A percentile compares a stretch with the other conserved stretches of the same genome.
Conservation (phyloP, 2,329 filamentous ascomycete species). For the Sporothrix humicola region DNA sequence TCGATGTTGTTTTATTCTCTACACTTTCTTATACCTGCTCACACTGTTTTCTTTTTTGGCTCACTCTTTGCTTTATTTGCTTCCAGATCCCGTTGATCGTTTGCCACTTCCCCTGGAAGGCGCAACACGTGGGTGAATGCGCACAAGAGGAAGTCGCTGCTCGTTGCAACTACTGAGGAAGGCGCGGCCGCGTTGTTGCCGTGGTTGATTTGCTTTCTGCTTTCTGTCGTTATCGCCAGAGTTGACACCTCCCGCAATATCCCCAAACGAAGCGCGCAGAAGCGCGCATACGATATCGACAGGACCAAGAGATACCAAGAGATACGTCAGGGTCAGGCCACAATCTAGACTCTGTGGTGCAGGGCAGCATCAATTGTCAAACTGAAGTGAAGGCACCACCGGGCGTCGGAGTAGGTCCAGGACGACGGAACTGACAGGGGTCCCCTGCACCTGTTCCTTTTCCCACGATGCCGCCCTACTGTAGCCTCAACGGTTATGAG, state of each 20-base stretch:
- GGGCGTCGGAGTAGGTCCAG: constrained; percentile 3
- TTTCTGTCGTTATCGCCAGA: no score
- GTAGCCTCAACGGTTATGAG: no score
- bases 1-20: background rate
- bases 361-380: no score
- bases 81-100: background rate
- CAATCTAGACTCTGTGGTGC: background rate
- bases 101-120: background rate
- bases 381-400: background rate
- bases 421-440: no score
- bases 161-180: no score
- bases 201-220: no score
- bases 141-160: background rate
- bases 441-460: no score
- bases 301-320: background rate
- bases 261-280: constrained; percentile 1
- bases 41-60: background rate
- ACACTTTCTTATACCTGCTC: background rate
- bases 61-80: background rate
- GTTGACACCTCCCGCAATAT: background rate
- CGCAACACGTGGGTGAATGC: background rate
- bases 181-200: no score
- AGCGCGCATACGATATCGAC: background rate
- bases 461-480: no score
- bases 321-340: constrained; percentile 4